Base-by-base conservation (phyloP, 2,329 filamentous ascomycete genomes). In the Stenocarpella maydis region DNA sequence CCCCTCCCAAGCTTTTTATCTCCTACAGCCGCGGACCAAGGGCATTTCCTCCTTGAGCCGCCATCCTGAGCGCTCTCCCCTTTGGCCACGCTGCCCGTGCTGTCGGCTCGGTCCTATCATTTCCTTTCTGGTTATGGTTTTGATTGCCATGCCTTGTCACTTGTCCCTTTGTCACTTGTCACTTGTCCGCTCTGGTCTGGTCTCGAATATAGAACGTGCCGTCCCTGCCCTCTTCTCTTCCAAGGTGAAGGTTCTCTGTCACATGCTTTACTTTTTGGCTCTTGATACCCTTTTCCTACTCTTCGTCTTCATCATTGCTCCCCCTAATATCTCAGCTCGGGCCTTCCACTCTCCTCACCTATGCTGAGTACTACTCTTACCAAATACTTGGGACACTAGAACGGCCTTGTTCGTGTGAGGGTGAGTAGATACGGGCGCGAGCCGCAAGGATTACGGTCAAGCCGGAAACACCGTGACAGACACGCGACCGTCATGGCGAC, bases 401-500 rank as follows among this genome's bases (percentile, higher is more conserved):
- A 37, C 17, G 19, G 43, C 58, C 24, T 49, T 37, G 28, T 47
- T 37, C 28, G 43, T 26, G 43, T 43, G 41, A 61, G 14, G n/a
- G n/a, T n/a, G 31, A 19, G 19, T 49, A 63, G 58, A 63, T 8
- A 49, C 43, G n/a, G 58, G 58, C 58, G 58, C 58, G 37, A 63
- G 58, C 58, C 43, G 34, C 43, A 49, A 34, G 63, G 28, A 50
- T 5, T 28, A 34, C 41, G 24, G 28, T 37, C 28, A 28, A 54
- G 26, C 47, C 21, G 28, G 21, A 3, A 41, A 8, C 5, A 21
- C 34, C 26, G 2, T 31, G 39, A 24, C 9, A 43, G 28, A 43
- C 28, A 49, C 39, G 14, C 21, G 26, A 43, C 37, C 7, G 14
- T 17, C 54, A 81, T 84, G 82, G 79, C 82, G 69, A 81, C 81